Conservation (phyloP, 805 yeast species). For the Hanseniaspora lindneri region DNA sequence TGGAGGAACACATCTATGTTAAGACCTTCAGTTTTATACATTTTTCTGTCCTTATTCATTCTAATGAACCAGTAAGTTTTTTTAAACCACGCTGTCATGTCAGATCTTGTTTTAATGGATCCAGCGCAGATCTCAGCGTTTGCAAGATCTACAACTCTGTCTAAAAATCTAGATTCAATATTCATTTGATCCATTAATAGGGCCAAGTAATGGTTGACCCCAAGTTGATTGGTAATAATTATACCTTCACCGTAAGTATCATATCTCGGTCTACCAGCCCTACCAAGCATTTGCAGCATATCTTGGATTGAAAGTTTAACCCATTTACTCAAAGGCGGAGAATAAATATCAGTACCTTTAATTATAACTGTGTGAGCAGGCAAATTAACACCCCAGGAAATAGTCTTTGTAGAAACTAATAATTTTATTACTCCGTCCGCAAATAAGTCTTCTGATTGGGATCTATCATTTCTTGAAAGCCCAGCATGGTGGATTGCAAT, state of each 20-base stretch:
- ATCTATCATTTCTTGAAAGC: conserved; percentile 56
- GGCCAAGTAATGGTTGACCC: conserved; percentile 78
- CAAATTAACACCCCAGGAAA: conserved; percentile 94
- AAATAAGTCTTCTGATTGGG: conserved; percentile 70
- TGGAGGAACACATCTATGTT: conserved; percentile 8
- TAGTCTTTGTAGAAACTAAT: conserved; percentile 79
- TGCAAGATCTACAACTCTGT: conserved; percentile 55
- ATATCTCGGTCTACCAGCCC: conserved; percentile 95
- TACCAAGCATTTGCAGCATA: conserved; percentile 90
- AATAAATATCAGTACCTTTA: conserved; percentile 86
- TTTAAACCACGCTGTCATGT: conserved; percentile 71
- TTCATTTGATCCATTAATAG: conserved; percentile 85
- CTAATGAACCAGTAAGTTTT: conserved; percentile 69
- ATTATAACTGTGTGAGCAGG: conserved; percentile 93
- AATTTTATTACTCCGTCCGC: conserved; percentile 80
- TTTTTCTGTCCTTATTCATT: conserved; percentile 57
- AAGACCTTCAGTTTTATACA: conserved; percentile 39
- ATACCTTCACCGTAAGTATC: conserved; percentile 90
- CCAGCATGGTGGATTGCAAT: conserved; percentile 93
- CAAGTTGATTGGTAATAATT: conserved; percentile 75
- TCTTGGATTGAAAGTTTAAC: conserved; percentile 88
- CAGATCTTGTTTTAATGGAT: conserved; percentile 43
- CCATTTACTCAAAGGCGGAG: conserved; percentile 86
- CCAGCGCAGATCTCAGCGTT: conserved; percentile 85
- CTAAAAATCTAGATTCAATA: conserved; percentile 75